Percentiles rank a stretch among this genome's conserved stretches.
Conservation (phyloP, 139 green algal genomes). For the Nannochloris sp. region DNA sequence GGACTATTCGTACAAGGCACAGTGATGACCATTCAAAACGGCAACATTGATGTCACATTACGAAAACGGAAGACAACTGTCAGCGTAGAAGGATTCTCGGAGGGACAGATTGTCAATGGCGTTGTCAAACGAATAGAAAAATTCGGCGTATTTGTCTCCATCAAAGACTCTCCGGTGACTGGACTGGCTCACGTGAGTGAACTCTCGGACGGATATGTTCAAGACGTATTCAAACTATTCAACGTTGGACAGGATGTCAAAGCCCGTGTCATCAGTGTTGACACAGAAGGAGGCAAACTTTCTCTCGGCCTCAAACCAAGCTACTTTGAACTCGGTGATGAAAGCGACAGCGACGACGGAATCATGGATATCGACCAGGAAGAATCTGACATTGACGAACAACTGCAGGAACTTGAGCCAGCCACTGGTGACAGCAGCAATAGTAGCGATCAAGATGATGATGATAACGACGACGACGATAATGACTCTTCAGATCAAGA, state of each 20-base stretch:
- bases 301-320: conserved; percentile 62
- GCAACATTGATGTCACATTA: conserved; percentile 62
- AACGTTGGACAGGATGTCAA: conserved; percentile 47
- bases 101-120: conserved; percentile 40
- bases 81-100: conserved; percentile 32
- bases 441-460: neutral
- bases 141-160: conserved; percentile 82
- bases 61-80: neutral
- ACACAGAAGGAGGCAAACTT: conserved; percentile 39
- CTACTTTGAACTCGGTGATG: conserved; percentile 38
- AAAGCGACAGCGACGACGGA: conserved; percentile 31
- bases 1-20: conserved; percentile 54
- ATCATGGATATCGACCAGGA: conserved; percentile 29
- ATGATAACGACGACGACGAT: too few species aligned
- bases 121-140: conserved; percentile 56
- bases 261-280: conserved; percentile 59
- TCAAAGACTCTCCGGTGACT: conserved; percentile 25
- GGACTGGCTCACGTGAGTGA: conserved; percentile 77
- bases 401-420: too few species aligned
- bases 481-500: too few species aligned
- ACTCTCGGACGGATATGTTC: conserved; percentile 61
- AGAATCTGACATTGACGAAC: neutral
- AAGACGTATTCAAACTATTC: conserved; percentile 45
- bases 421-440: neutral
- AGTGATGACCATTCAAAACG: conserved; percentile 25